Conservation (phyloP, 768 basidiomycete genomes). For the Daedaleopsis nitida region DNA sequence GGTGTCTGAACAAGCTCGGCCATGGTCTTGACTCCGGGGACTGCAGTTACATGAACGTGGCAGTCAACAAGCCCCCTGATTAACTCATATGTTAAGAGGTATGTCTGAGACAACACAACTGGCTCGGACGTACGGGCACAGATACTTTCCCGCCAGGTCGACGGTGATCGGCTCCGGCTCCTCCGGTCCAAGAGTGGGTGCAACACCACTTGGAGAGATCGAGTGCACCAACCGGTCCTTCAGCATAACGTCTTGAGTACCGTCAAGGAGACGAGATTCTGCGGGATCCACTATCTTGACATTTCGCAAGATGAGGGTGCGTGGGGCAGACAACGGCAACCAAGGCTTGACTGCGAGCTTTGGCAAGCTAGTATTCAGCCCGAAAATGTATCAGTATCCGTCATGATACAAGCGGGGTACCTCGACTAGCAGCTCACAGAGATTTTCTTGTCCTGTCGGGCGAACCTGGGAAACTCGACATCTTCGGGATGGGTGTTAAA, state of each 20-base stretch:
- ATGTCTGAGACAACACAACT: background rate
- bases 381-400: no score
- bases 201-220: conserved; percentile 15
- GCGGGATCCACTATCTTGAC: conserved; percentile 37
- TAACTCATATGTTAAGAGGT: background rate
- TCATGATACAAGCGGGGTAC: no score
- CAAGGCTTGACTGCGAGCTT: conserved; percentile 41
- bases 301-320: conserved; percentile 34
- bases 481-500: background rate
- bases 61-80: conserved; percentile 44
- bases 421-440: conserved; percentile 10
- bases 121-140: conserved; percentile 38
- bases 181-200: background rate
- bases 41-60: conserved; percentile 46
- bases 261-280: conserved; percentile 26
- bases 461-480: conserved; percentile 18
- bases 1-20: conserved; percentile 35
- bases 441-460: conserved; percentile 23
- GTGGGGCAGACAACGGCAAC: conserved; percentile 25
- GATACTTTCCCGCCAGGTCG: conserved; percentile 38
- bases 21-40: conserved; percentile 42
- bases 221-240: conserved; percentile 31
- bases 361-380: conserved; percentile 25
- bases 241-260: conserved; percentile 31
- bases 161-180: conserved; percentile 18